phyloP scores from a whole-genome alignment of 2,329 filamentous ascomycete genomes.

The Aspergillus novofumigatus region DNA sequence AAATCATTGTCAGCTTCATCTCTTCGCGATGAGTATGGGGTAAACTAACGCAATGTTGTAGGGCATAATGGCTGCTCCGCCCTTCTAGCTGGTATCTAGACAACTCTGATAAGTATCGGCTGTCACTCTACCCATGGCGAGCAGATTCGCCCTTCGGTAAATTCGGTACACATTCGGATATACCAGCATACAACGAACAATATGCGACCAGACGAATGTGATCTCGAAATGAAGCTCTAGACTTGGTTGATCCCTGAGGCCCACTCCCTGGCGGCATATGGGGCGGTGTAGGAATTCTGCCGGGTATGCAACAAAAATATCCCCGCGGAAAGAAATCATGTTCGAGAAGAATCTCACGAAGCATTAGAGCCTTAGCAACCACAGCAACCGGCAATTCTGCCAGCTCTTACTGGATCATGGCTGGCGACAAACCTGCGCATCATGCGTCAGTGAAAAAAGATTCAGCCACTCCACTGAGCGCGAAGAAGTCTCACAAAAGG shows the following conservation, averaged over 20 bases:
- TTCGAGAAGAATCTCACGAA: conserved; percentile 11
- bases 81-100: conserved; percentile 13
- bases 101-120: not conserved
- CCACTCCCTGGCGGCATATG: conserved; percentile 14
- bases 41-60: conserved; percentile 64
- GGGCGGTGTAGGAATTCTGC: conserved; percentile 22
- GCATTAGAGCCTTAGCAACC: not conserved
- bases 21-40: conserved; percentile 4
- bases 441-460: conserved; percentile 40
- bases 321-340: conserved; percentile 17
- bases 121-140: conserved; percentile 19
- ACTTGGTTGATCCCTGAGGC: conserved; percentile 2
- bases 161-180: not conserved
- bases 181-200: not conserved
- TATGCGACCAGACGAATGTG: not conserved
- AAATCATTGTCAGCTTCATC: conserved; percentile 22
- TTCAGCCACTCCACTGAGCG: conserved; percentile 14
- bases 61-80: conserved; percentile 48
- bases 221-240: not conserved
- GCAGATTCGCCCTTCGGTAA: not conserved
- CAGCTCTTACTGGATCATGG: conserved; percentile 36
- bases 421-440: conserved; percentile 44
- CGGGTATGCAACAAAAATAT: conserved; percentile 18
- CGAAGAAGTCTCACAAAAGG: conserved; percentile 28
- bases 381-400: conserved; percentile 11